These are phyloP conservation scores for Linnemannia schmuckeri DNA, from an alignment of 192 early-diverging fungal species.

Conservation along the genomic window DNA sequence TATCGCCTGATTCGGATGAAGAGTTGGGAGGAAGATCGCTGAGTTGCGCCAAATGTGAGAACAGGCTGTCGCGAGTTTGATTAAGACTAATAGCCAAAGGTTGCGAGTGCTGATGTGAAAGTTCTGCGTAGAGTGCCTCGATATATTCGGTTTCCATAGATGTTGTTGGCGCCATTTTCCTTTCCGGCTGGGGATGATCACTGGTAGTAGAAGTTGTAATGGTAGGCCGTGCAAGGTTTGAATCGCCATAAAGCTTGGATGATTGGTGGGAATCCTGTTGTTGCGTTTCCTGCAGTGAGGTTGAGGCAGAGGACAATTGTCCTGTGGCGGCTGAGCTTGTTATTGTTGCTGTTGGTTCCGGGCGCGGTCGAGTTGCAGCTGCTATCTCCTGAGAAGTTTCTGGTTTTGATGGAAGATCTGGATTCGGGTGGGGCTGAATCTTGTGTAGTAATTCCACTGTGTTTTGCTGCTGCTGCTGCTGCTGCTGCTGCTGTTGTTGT, in stretches of 20 bases:
- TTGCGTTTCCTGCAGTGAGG: background rate
- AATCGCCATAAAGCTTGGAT: too few species aligned
- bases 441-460: background rate
- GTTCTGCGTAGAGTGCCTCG: conserved; percentile 37
- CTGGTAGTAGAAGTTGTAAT: too few species aligned
- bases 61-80: background rate
- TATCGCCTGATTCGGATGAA: conserved; percentile 33
- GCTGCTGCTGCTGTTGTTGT: background rate
- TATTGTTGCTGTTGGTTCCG: background rate
- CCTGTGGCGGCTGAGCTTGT: background rate
- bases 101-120: background rate
- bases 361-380: background rate
- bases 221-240: background rate
- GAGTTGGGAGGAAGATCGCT: conserved; percentile 5
- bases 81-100: background rate
- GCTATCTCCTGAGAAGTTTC: background rate
- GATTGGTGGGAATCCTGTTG: background rate
- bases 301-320: background rate
- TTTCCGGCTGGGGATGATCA: background rate
- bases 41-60: background rate
- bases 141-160: conserved; percentile 56
- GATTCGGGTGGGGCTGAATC: background rate
- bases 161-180: conserved; percentile 11
- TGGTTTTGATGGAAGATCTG: background rate
- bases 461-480: background rate